phyloP scores from a whole-genome alignment of 495 filamentous ascomycete genomes.

The Penicillium daleae region DNA sequence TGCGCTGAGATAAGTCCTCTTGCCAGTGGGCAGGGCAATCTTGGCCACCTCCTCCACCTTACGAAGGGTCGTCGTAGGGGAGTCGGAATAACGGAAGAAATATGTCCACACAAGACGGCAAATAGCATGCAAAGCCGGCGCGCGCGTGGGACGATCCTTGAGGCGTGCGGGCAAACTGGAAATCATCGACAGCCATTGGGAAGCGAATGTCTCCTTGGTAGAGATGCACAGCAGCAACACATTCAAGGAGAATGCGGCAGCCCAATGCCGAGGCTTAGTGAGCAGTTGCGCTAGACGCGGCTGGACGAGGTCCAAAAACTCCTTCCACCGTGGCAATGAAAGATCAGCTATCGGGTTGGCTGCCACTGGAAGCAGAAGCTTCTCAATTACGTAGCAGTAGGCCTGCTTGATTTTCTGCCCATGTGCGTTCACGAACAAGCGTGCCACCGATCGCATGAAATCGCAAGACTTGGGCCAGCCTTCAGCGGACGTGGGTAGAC shows the following conservation, averaged over 20 bases:
- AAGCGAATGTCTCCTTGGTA: slow-evolving; percentile 76
- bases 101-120: slow-evolving; percentile 97
- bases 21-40: slow-evolving; percentile 77
- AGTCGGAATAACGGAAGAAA: slow-evolving; percentile 80
- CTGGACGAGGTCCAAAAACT: slow-evolving; percentile 76
- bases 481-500: slow-evolving; percentile 68
- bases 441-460: slow-evolving; percentile 78
- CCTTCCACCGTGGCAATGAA: slow-evolving; percentile 78
- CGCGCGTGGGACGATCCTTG: slow-evolving; percentile 79
- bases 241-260: slow-evolving; percentile 80
- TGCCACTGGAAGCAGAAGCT: slow-evolving; percentile 85
- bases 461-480: slow-evolving; percentile 86
- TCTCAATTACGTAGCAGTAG: slow-evolving; percentile 89
- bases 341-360: slow-evolving; percentile 73
- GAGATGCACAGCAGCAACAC: slow-evolving; percentile 87
- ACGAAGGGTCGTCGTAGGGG: slow-evolving; percentile 64
- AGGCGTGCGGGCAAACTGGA: slow-evolving; percentile 73
- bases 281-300: slow-evolving; percentile 80
- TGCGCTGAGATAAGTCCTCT: slow-evolving; percentile 74
- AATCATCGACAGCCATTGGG: slow-evolving; percentile 83
- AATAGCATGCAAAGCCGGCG: slow-evolving; percentile 83
- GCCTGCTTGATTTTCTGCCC: slow-evolving; percentile 88
- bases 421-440: slow-evolving; percentile 80
- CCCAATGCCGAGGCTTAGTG: slow-evolving; percentile 89
- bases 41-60: slow-evolving; percentile 88